phyloP scores from a whole-genome alignment of 495 filamentous ascomycete species.

The Aspergillus steynii region DNA sequence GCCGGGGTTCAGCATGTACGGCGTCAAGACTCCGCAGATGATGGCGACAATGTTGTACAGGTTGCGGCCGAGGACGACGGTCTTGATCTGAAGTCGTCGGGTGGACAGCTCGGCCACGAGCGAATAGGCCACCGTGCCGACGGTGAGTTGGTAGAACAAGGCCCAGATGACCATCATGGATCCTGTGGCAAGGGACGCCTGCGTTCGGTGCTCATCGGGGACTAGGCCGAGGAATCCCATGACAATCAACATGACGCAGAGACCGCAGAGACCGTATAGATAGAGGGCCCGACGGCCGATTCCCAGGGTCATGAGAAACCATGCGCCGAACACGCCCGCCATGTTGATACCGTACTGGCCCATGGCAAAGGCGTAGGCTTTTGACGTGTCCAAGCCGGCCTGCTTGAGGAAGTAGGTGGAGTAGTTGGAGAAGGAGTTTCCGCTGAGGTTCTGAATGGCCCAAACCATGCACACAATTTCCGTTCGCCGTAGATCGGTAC shows the following conservation, averaged over 20 bases:
- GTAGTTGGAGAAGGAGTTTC: slow-evolving; percentile 79
- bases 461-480: slow-evolving; percentile 79
- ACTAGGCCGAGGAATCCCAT: slow-evolving; percentile 75
- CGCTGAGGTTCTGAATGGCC: slow-evolving; percentile 80
- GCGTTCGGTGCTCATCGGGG: slow-evolving; percentile 48
- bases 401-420: slow-evolving; percentile 77
- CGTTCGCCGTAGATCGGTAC: slow-evolving; percentile 71
- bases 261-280: slow-evolving; percentile 64
- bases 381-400: slow-evolving; percentile 60
- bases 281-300: slow-evolving; percentile 72
- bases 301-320: slow-evolving; percentile 68
- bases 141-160: slow-evolving; percentile 71
- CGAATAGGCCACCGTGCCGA: slow-evolving; percentile 78
- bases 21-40: slow-evolving; percentile 67
- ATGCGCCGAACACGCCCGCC: slow-evolving; percentile 69
- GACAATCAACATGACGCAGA: slow-evolving; percentile 66
- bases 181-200: slow-evolving; percentile 65
- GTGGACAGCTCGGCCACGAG: slow-evolving; percentile 75
- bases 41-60: slow-evolving; percentile 74
- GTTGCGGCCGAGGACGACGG: slow-evolving; percentile 68
- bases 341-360: slow-evolving; percentile 78
- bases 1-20: slow-evolving; percentile 72
- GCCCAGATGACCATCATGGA: slow-evolving; percentile 73
- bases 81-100: slow-evolving; percentile 74
- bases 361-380: slow-evolving; percentile 69